These are phyloP conservation scores for Lecanosticta acicola DNA, from an alignment of 2,329 filamentous ascomycete species.

Conservation along the genomic window DNA sequence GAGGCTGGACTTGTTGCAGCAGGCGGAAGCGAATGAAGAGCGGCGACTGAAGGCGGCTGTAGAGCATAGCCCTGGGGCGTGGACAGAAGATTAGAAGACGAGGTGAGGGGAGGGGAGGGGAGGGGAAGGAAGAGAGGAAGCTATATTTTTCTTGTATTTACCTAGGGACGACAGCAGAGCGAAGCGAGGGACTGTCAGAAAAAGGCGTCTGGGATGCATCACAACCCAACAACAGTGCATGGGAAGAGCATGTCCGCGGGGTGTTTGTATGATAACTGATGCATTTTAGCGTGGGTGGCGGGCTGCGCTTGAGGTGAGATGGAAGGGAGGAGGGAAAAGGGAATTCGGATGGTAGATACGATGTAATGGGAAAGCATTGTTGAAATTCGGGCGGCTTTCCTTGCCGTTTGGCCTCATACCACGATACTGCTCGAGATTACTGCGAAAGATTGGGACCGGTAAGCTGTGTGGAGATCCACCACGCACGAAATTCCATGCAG, in stretches of 20 bases:
- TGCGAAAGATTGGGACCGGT: too few relatives aligned
- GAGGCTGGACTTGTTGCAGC: slow-evolving; percentile 1
- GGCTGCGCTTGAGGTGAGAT: neutral
- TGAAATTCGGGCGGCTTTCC: too few relatives aligned
- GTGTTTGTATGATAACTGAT: too few relatives aligned
- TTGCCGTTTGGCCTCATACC: too few relatives aligned
- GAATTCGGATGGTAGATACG: neutral
- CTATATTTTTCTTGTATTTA: slow-evolving; percentile 6
- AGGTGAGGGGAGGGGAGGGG: neutral
- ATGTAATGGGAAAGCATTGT: too few relatives aligned
- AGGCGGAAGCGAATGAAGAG: slow-evolving; percentile 1
- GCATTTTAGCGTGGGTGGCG: neutral
- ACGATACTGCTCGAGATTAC: too few relatives aligned
- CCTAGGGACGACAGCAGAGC: slow-evolving; percentile 3
- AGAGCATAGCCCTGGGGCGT: slow-evolving; percentile 4
- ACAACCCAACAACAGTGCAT: neutral
- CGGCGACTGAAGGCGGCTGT: slow-evolving; percentile 2
- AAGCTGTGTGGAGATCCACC: too few relatives aligned
- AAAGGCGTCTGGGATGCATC: neutral
- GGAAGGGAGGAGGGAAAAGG: neutral
- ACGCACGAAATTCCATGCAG: too few relatives aligned
- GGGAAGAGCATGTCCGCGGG: neutral
- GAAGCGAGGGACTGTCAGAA: neutral
- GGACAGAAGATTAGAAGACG: neutral
- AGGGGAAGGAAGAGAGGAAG: too few relatives aligned